Base-by-base conservation (phyloP, 2,329 filamentous ascomycete species). In the Colletotrichum australisinense region DNA sequence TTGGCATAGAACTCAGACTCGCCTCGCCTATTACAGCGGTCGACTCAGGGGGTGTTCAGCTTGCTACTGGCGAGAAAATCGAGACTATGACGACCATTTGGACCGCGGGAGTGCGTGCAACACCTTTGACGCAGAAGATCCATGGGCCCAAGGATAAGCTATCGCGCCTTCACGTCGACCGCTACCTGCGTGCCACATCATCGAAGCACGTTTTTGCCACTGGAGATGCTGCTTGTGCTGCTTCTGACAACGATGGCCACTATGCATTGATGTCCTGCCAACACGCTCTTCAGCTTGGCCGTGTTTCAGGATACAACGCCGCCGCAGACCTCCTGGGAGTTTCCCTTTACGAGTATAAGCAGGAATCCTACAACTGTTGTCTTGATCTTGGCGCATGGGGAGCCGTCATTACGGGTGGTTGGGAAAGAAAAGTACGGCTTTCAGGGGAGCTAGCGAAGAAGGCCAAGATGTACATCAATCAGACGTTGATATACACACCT, bases 211-310 rank as follows among this genome's bases (percentile, higher is more conserved):
- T 83, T 0, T 83, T 81, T 35, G 83, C 77, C 0, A 79, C 83
- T 0, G 83, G 83, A 1, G 82, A 84, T 52, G 75, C 81, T 0
- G 83, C 82, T 0, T 75, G 75, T 49, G 80, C 76, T 0, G 24
- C 59, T 0, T 73, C 79, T 3, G 80, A 81, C 46, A 63, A 63
- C 0, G 53, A 79, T 0, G 80, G 79, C 2, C 76, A 83, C 46
- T 46, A 77, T 22, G 76, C 80, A 1, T 58, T 83, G 22, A 84
- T 84, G 80, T 83, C 80, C 1, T 85, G 83, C 68, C 83, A 85
- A 73, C 83, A 85, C 63, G 83, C 83, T 2, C 62, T 80, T 19
- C 53, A 75, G 1, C 77, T 84, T 1, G 83, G 83, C 4, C 81
- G 82, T 1, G 68, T 80, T 2, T 77, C 81, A 0, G 81, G 82